Conservation (phyloP, 148 eudicot genomes). For the Arbutus unedo region DNA sequence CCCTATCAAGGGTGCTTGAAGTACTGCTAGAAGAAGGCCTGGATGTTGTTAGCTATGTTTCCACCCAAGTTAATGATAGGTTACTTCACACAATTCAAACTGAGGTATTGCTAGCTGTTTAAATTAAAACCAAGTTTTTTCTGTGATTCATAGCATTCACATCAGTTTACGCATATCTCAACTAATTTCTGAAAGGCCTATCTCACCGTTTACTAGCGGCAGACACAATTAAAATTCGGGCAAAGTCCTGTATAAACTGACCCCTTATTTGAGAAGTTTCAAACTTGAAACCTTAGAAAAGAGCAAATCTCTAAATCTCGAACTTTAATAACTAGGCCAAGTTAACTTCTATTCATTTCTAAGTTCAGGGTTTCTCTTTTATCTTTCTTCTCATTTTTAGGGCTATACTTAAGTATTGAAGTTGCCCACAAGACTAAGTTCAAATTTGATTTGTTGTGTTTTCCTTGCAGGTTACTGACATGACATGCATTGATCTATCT, state of each 20-base stretch:
- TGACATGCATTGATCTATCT: neutral
- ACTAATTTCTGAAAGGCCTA: too few relatives aligned
- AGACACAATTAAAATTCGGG: too few relatives aligned
- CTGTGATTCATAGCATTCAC: too few relatives aligned
- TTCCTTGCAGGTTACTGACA: slow-evolving; percentile 5
- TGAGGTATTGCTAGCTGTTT: slow-evolving; percentile 42
- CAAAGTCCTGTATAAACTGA: too few relatives aligned
- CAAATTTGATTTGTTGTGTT: neutral
- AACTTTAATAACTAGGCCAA: too few relatives aligned
- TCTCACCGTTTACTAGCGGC: too few relatives aligned
- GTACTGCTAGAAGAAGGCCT: slow-evolving; percentile 33
- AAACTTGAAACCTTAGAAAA: too few relatives aligned
- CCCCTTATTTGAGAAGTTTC: too few relatives aligned
- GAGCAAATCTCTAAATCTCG: too few relatives aligned
- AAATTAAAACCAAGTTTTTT: too few relatives aligned
- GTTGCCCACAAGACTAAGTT: neutral
- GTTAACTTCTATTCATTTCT: neutral
- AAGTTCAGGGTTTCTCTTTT: neutral
- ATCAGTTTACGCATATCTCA: too few relatives aligned
- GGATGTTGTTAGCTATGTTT: slow-evolving; percentile 38
- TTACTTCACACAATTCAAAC: slow-evolving; percentile 38
- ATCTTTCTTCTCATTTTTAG: too few relatives aligned
- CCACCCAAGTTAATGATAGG: slow-evolving; percentile 31
- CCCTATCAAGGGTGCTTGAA: slow-evolving; percentile 43
- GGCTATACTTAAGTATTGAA: neutral